Evolutionary conservation across 306 rosid species (phyloP).

Genomic region (Prosopis cineraria): DNA sequence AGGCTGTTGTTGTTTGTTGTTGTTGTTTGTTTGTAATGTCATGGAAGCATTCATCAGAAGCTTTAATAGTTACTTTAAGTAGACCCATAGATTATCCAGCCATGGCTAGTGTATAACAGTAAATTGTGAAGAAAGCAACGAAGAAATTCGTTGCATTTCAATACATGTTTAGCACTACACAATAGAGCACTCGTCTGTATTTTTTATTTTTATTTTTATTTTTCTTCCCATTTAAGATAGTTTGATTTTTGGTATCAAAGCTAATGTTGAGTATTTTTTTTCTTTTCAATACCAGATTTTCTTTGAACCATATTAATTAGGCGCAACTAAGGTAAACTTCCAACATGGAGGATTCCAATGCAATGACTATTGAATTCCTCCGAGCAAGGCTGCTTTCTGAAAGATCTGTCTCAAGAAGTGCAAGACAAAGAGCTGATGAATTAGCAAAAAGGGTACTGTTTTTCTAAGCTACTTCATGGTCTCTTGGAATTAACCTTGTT

Average conservation of each 20-base stretch:
- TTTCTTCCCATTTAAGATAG: background rate
- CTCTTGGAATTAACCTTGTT: slow-evolving; percentile 31
- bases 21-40: background rate
- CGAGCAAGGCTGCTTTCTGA: slow-evolving; percentile 89
- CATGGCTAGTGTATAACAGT: background rate
- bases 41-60: slow-evolving; percentile 7
- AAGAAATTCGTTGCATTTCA: background rate
- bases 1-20: too few species aligned
- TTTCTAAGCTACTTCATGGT: slow-evolving; percentile 22
- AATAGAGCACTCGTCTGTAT: background rate
- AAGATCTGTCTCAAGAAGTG: slow-evolving; percentile 85
- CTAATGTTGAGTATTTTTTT: slow-evolving; percentile 14
- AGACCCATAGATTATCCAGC: background rate
- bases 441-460: slow-evolving; percentile 68
- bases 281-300: background rate
- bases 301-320: slow-evolving; percentile 34
- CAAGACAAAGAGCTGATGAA: slow-evolving; percentile 84
- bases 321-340: slow-evolving; percentile 44
- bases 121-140: background rate
- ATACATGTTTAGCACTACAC: background rate
- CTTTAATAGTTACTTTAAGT: background rate
- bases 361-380: slow-evolving; percentile 83
- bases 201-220: too few species aligned
- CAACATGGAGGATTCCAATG: slow-evolving; percentile 65
- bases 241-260: background rate